Base-by-base conservation (phyloP, 352 stramenopile species). In the Phytophthora boehmeriae region DNA sequence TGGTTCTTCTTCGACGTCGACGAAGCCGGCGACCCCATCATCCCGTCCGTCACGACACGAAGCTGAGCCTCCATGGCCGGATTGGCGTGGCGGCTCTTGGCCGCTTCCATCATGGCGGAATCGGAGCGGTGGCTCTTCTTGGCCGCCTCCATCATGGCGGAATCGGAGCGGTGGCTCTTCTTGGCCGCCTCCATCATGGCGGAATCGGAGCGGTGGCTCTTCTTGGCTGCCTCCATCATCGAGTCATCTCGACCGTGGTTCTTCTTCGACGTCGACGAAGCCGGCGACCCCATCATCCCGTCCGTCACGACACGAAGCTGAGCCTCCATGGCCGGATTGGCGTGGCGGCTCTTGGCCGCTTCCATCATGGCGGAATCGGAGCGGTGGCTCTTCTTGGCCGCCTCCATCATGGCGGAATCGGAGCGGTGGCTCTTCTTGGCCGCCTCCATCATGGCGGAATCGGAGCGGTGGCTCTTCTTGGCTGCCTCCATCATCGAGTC, bases 351-450 rank as follows among this genome's bases (percentile, higher is more conserved):
- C 39, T 53, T 17, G 0, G 25, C 50, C 1, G 39, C 51, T 11
- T 68, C 46, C 59, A 57, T 28, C 10, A 22, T 42, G 35, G 19
- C 14, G n/a, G n/a, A n/a, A n/a, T n/a, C n/a, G n/a, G n/a, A n/a
- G n/a, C n/a, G n/a, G n/a, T n/a, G n/a, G n/a, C n/a, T n/a, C n/a
- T n/a, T n/a, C n/a, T n/a, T n/a, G n/a, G n/a, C n/a, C n/a, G n/a
- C n/a, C n/a, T n/a, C n/a, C n/a, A 38, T 38, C 32, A 38, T 38
- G 32, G 32, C 8, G 13, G 32, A 13, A 13, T 38, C 8, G 13
- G 8, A 38, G 32, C 32, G 32, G 32, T 14, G 32, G 32, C 13
- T 38, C 32, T 13, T 38, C 32, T 8, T 13, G 32, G 32, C 32
- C n/a, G n/a, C n/a, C n/a, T n/a, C n/a, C n/a, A 38, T 38, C 32